Percentiles rank a stretch among this genome's conserved stretches.
Conservation (phyloP, 202 grass and related monocot genomes). For the Brachypodium distachyon region DNA sequence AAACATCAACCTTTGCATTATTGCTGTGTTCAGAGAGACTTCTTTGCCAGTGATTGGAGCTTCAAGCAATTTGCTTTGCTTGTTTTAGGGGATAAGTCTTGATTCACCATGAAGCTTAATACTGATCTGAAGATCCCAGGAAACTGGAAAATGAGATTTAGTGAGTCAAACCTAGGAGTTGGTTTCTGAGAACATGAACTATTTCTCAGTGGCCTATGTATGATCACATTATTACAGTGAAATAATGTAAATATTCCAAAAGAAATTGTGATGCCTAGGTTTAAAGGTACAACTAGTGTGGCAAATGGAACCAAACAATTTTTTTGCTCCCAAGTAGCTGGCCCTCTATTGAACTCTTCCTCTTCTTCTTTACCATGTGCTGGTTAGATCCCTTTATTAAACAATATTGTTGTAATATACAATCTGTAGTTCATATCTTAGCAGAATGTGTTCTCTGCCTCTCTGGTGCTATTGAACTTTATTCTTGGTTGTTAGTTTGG, state of each 20-base stretch:
- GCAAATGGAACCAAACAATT: background rate
- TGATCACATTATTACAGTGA: background rate
- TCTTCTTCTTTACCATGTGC: background rate
- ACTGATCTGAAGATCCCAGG: background rate
- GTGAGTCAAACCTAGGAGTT: background rate
- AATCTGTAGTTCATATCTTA: background rate
- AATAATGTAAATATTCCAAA: background rate
- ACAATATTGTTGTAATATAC: background rate
- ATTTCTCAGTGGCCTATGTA: background rate
- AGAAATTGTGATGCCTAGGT: no score
- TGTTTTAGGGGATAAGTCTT: background rate
- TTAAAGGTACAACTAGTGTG: background rate
- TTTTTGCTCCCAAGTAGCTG: background rate
- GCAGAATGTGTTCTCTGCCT: background rate
- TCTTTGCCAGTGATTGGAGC: background rate
- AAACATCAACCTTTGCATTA: background rate
- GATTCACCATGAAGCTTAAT: no score
- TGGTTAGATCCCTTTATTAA: background rate
- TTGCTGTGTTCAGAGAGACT: background rate
- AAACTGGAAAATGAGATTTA: background rate
- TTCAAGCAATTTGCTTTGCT: conserved; percentile 8
- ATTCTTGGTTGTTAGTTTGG: background rate
- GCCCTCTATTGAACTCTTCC: background rate
- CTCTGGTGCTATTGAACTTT: background rate
- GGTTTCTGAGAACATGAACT: background rate